Percentiles rank a stretch among this genome's conserved stretches.
Evolutionary conservation across 75 land plant species (phyloP).

Genomic region (Sequoiadendron giganteum): DNA sequence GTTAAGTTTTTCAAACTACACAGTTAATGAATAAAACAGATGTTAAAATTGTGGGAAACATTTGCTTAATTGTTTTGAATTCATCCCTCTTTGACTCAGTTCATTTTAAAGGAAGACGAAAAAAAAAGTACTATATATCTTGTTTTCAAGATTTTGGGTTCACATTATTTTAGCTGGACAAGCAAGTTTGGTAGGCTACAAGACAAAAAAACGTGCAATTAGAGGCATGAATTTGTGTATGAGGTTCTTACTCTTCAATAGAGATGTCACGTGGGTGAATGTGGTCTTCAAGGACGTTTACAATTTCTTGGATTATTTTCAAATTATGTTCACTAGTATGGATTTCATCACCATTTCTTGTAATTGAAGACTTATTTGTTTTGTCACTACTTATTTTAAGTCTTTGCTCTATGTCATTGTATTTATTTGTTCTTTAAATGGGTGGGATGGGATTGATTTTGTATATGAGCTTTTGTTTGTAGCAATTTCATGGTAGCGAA

Average conservation of each 20-base stretch:
- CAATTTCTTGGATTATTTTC: slow-evolving; percentile 68
- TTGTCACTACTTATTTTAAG: neutral
- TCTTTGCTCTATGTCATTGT: neutral
- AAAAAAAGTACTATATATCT: too few relatives aligned
- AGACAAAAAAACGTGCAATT: slow-evolving; percentile 44
- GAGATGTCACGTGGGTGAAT: slow-evolving; percentile 94
- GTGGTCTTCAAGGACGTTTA: slow-evolving; percentile 90
- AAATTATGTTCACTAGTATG: slow-evolving; percentile 72
- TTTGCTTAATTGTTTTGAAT: too few relatives aligned
- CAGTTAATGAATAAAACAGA: too few relatives aligned
- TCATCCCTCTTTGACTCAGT: too few relatives aligned
- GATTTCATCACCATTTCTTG: slow-evolving; percentile 76
- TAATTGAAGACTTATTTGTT: slow-evolving; percentile 3
- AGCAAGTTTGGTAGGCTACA: too few relatives aligned
- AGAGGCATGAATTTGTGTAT: slow-evolving; percentile 79
- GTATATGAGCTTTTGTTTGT: neutral
- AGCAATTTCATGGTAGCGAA: slow-evolving; percentile 66
- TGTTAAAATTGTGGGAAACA: too few relatives aligned
- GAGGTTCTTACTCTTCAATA: slow-evolving; percentile 72
- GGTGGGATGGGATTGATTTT: neutral
- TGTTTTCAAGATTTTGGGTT: too few relatives aligned
- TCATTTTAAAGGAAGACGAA: too few relatives aligned
- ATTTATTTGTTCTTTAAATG: neutral
- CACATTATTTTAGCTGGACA: neutral
- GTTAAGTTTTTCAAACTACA: too few relatives aligned